phyloP scores from a whole-genome alignment of 2,329 filamentous ascomycete genomes.

The Dactylella cylindrospora region DNA sequence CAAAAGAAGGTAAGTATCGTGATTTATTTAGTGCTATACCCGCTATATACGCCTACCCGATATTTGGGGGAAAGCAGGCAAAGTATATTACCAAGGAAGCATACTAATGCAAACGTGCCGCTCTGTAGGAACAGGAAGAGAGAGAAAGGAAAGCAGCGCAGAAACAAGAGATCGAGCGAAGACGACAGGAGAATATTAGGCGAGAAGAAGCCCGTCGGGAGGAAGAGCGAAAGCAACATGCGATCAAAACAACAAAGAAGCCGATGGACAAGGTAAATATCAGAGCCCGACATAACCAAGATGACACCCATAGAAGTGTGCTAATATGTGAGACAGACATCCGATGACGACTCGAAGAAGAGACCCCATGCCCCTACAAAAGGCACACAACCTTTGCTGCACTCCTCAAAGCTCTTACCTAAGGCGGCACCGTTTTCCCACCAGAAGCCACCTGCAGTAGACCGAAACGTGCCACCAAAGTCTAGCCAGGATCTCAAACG shows the following conservation, averaged over 20 bases:
- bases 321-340: constrained; percentile 54
- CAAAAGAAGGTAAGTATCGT: constrained; percentile 65
- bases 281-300: background rate
- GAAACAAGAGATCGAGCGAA: constrained; percentile 75
- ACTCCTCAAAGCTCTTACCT: constrained; percentile 22
- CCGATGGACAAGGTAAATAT: constrained; percentile 16
- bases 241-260: constrained; percentile 42
- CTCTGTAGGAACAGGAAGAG: constrained; percentile 70
- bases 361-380: constrained; percentile 57
- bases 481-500: constrained; percentile 32
- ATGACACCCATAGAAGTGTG: constrained; percentile 3
- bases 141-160: constrained; percentile 75
- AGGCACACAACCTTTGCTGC: constrained; percentile 14
- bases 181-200: constrained; percentile 69
- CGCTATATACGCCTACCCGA: too few species aligned
- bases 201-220: constrained; percentile 59
- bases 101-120: background rate
- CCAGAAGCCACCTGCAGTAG: background rate
- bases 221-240: constrained; percentile 62
- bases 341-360: constrained; percentile 65
- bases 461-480: constrained; percentile 14
- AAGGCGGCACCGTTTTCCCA: constrained; percentile 18
- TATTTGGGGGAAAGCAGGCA: too few species aligned
- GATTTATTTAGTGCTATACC: too few species aligned
- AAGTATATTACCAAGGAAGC: too few species aligned